phyloP scores from a whole-genome alignment of 1,284 basidiomycete species.

The Volvariella surrecta region DNA sequence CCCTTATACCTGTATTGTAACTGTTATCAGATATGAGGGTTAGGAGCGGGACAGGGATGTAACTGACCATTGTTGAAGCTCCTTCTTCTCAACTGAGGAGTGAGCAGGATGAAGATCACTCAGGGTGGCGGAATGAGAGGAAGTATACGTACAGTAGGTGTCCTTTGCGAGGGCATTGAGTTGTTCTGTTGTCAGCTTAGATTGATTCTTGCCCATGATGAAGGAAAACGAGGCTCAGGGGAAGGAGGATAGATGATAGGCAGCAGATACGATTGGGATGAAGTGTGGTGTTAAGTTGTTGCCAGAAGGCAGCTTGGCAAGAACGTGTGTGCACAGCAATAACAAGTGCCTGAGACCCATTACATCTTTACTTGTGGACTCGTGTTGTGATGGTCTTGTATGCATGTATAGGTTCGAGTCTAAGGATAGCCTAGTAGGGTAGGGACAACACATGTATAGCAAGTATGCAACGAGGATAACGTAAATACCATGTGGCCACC shows the following conservation, averaged over 20 bases:
- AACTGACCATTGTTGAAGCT: conserved; percentile 94
- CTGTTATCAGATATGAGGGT: conserved; percentile 8
- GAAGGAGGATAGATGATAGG: conserved; percentile 12
- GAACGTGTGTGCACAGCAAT: conserved; percentile 10
- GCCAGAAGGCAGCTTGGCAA: conserved; percentile 7
- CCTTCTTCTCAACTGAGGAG: conserved; percentile 92
- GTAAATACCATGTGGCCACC: no score
- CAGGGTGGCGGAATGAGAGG: conserved; percentile 11
- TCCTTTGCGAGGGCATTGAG: conserved; percentile 95
- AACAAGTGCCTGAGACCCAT: neutral
- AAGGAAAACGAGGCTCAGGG: conserved; percentile 14
- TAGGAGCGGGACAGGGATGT: conserved; percentile 5
- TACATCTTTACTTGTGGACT: no score
- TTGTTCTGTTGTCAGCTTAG: conserved; percentile 93
- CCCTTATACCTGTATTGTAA: conserved; percentile 84
- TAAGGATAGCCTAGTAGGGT: neutral
- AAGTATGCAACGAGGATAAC: no score
- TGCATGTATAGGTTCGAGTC: no score
- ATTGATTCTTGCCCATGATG: conserved; percentile 91
- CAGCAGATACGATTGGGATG: conserved; percentile 8
- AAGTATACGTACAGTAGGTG: conserved; percentile 81
- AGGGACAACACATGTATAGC: no score
- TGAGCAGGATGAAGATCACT: conserved; percentile 10
- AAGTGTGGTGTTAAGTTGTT: conserved; percentile 11
- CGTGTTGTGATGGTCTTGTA: no score